phyloP scores from a whole-genome alignment of 108 stramenopile genomes.

The Cyclotella sp. region DNA sequence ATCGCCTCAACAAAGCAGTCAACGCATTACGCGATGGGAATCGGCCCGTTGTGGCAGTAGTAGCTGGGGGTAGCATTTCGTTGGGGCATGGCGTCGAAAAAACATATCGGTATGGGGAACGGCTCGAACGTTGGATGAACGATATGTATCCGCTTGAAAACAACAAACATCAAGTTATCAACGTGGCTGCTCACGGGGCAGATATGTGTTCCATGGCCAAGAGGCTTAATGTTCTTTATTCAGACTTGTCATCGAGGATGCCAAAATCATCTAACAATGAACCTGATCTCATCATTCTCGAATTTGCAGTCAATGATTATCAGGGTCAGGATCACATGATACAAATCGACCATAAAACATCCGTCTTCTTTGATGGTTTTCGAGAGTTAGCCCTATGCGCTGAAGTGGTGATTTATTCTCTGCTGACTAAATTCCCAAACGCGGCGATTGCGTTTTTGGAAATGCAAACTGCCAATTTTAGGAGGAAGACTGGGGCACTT shows the following conservation, averaged over 20 bases:
- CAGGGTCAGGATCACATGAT: conserved; percentile 72
- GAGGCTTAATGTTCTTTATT: conserved; percentile 56
- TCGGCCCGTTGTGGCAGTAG: conserved; percentile 53
- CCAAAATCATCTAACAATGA: conserved; percentile 33
- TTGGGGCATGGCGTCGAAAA: conserved; percentile 60
- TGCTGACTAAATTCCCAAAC: conserved; percentile 52
- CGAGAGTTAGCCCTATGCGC: conserved; percentile 58
- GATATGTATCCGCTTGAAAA: conserved; percentile 53
- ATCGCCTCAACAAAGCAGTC: conserved; percentile 41
- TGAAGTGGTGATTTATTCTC: conserved; percentile 60
- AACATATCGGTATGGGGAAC: conserved; percentile 44
- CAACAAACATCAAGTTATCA: conserved; percentile 50
- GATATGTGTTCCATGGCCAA: conserved; percentile 72
- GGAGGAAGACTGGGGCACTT: conserved; percentile 59
- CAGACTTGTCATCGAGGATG: conserved; percentile 44
- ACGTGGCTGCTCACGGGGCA: conserved; percentile 66
- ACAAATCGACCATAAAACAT: conserved; percentile 54
- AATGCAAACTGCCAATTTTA: conserved; percentile 64
- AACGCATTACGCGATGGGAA: conserved; percentile 17
- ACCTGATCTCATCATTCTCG: conserved; percentile 62
- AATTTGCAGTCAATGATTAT: conserved; percentile 75
- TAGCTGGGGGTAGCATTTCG: conserved; percentile 65
- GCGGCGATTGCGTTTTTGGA: conserved; percentile 67
- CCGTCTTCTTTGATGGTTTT: conserved; percentile 75
- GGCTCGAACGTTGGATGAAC: conserved; percentile 65